Evolutionary conservation across 177 flowering plant genomes (phyloP), one percentile per base, ranked within the genome.

Genomic region (Vitis hybrid): DNA sequence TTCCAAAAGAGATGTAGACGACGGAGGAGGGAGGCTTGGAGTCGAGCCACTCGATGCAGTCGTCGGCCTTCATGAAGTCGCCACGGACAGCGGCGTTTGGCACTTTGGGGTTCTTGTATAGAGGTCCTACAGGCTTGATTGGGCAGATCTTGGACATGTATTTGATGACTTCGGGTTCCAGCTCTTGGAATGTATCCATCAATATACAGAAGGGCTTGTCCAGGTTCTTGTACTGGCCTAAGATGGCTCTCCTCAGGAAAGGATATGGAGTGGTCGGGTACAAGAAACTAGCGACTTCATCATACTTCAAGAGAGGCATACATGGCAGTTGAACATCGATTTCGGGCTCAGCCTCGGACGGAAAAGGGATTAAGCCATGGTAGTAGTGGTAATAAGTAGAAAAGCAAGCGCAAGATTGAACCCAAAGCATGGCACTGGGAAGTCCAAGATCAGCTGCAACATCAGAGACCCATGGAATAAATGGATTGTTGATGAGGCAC

Each of bases 1-100:
- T 91, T 0, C 98, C 98, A 51, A 93, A 86, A 0, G 95, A 88
- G 9, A 93, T 80, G 80, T 91, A 90, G 2, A 89, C 86, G 1
- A 91, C 95, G 0, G 92, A 84, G 0, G 78, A 65, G 0, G 77
- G 49, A 1, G 88, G 82, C 60, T 83, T 84, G 0, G 81, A 4
- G 83, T 86, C 85, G 1, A 93, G 86, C 95, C 95, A 93, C 26
- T 75, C 82, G 0, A 86, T 26, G 77, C 87, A 82, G 14, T 75
- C 84, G 2, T 81, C 88, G 11, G 87, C 73, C 21, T 58, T 73
- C 77, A 77, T 72, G 57, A 84, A 66, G 60, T 90, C 89, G 0
- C 77, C 90, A 0, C 81, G 70, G 30, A 80, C 69, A 12, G 72
- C 50, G 1, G 39, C n/a, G 21, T 4, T 19, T 1, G 64, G 55